A percentile compares a stretch with the other conserved stretches of the same genome.
phyloP scores from a whole-genome alignment of 768 basidiomycete genomes.

The Lentinula edodes region DNA sequence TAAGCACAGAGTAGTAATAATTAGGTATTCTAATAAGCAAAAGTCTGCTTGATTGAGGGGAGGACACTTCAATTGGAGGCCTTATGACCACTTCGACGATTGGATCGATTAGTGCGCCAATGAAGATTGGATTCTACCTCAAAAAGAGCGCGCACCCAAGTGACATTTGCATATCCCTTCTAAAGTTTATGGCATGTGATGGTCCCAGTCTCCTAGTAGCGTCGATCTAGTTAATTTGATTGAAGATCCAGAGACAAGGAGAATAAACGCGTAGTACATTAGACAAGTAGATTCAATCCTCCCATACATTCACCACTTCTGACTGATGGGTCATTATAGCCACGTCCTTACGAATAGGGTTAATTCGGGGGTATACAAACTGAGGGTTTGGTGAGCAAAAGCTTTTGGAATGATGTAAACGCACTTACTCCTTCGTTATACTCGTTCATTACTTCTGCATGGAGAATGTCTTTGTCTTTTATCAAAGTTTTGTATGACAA shows the following conservation, averaged over 20 bases:
- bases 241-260: neutral
- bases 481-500: constrained; percentile 57
- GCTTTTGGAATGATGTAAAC: neutral
- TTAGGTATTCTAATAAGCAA: too few species aligned
- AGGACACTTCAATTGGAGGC: too few species aligned
- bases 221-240: neutral
- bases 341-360: constrained; percentile 70
- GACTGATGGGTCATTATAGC: constrained; percentile 84
- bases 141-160: too few species aligned
- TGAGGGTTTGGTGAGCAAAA: constrained; percentile 21
- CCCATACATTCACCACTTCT: constrained; percentile 64
- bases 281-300: constrained; percentile 13
- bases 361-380: constrained; percentile 83
- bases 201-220: too few species aligned
- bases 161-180: too few species aligned
- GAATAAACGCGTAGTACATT: neutral
- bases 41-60: too few species aligned
- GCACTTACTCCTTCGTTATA: constrained; percentile 70
- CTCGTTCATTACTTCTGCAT: constrained; percentile 78
- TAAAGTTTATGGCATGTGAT: too few species aligned
- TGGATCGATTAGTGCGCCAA: too few species aligned
- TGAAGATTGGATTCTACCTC: too few species aligned
- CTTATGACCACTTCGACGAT: too few species aligned
- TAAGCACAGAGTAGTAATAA: too few species aligned
- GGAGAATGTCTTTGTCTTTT: constrained; percentile 71